Evolutionary conservation across 2,329 filamentous ascomycete species (phyloP), one percentile per base, ranked within the genome.

Genomic region (Penicillium fuscoglaucum): DNA sequence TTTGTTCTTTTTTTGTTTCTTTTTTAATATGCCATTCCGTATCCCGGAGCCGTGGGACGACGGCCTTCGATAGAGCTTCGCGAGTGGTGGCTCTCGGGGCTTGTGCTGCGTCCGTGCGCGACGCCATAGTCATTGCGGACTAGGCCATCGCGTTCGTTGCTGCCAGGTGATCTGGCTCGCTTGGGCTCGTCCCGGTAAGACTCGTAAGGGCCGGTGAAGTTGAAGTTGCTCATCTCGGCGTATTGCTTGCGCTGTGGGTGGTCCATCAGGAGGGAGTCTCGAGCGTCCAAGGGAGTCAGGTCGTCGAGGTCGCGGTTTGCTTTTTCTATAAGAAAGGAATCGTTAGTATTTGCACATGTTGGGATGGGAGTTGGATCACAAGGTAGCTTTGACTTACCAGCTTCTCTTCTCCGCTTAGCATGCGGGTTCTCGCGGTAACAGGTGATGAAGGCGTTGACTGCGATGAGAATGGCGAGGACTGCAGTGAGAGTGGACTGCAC

Each of bases 351-450:
- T 65, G 62, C 58, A 39, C 49, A 44, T 55, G 39, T 62, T 77
- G 19, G n/a, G 21, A 19, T 41, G 19, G 9, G 24, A 35, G 26
- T 5, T 43, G n/a, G 43, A 43, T 15, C 29, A 3, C 2, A 31
- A 31, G 24, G 12, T 17, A 17, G 13, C 9, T 45, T 37, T 31
- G 40, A 80, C 87, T 85, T 90, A 91, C 91, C 91, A 74, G 91
- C 86, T 78, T 93, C 90, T 84, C 96, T 96, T 77, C 91, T 88
- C 70, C 88, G 87, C 82, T 89, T 89, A 64, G 90, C 87, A 76
- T 98, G 93, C 4, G 93, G 93, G 79, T 98, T 98, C 78, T 92
- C 85, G 73, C 89, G 90, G 83, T 87, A 87, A 77, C 88, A 92
- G 52, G 87, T 84, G 67, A 91, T 90, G 71, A 97, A 86, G 47